Base-by-base conservation (phyloP, 371 early-diverging fungal genomes). In the Mortierella sp. region DNA sequence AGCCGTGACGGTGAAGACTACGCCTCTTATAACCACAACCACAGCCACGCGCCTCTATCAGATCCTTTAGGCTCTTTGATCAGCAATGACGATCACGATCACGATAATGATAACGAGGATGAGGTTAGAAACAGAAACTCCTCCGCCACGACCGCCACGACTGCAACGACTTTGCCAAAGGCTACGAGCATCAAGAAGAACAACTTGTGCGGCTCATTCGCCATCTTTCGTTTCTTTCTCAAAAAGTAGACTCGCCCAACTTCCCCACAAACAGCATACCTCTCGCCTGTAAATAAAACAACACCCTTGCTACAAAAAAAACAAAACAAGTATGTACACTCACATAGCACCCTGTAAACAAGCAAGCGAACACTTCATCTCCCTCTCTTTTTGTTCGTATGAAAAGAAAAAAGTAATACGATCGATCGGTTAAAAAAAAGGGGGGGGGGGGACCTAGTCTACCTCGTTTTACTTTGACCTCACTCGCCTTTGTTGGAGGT, bases 171-270 rank as follows among this genome's bases (percentile, higher is more conserved):
- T 40, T 34, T 14, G 4, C 13, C 54, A 14, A 34, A 31, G 61
- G 19, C 61, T 37, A 26, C n/a, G 61, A 34, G 31, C 13, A 11
- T 50, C 24, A 61, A 50, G 14, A 67, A 67, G 24, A 40, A 64
- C 50, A 50, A 50, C 43, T 4, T 40, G 11, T 16, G 59, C 37
- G 54, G 43, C 10, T 28, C 72, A n/a, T 40, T 73, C 57, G 71
- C 70, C 24, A 34, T 72, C 59, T 72, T 72, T 26, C 73, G 69
- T 9, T 67, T 24, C 69, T 54, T 78, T 69, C 69, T n/a, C 24
- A 74, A 64, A 51, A 75, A 75, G n/a, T 64, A 57, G 24, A 53
- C n/a, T 4, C 0, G n/a, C 2, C 26, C 13, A 16, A 69, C n/a
- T 16, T 26, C 61, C 14, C 31, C 14, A 61, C 28, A n/a, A 31